Percentiles rank a stretch among this genome's conserved stretches.
Evolutionary conservation across 495 filamentous ascomycete species (phyloP).

Genomic region (Lasiosphaeria ovina): DNA sequence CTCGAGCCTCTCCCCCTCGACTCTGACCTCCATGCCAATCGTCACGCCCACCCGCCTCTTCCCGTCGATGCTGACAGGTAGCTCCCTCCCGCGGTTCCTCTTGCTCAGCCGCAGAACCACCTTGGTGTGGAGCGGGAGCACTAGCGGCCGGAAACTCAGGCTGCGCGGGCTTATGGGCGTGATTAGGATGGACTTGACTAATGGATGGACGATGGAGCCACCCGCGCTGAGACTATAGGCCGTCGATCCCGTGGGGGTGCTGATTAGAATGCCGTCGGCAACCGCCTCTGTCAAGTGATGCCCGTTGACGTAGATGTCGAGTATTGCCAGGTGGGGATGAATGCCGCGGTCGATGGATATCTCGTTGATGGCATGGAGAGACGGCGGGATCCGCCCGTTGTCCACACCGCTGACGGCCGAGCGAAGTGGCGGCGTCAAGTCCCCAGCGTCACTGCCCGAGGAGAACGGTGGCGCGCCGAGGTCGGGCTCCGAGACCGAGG

Average conservation of each 20-base stretch:
- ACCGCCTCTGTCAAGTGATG: conserved; percentile 89
- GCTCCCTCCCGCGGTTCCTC: conserved; percentile 76
- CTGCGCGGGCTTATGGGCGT: conserved; percentile 94
- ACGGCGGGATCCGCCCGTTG: conserved; percentile 21
- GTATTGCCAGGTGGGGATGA: conserved; percentile 83
- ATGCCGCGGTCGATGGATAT: conserved; percentile 88
- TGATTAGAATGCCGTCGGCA: conserved; percentile 91
- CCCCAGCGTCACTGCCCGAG: background rate
- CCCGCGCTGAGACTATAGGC: conserved; percentile 91
- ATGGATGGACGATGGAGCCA: conserved; percentile 91
- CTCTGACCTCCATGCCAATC: conserved; percentile 83
- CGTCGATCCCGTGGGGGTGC: conserved; percentile 89
- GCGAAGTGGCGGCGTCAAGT: background rate
- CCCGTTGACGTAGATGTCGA: conserved; percentile 82
- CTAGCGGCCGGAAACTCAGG: conserved; percentile 86
- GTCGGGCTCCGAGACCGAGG: conserved; percentile 42
- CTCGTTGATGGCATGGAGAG: conserved; percentile 91
- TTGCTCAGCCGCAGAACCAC: conserved; percentile 78
- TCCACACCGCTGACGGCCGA: background rate
- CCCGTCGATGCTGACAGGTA: conserved; percentile 88
- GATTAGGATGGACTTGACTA: conserved; percentile 81
- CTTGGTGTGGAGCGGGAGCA: conserved; percentile 83
- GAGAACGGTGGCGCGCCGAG: conserved; percentile 28
- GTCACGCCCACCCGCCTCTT: conserved; percentile 69
- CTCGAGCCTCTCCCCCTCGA: conserved; percentile 75